Evolutionary conservation across 495 filamentous ascomycete species (phyloP).

Genomic region (Terfezia claveryi): DNA sequence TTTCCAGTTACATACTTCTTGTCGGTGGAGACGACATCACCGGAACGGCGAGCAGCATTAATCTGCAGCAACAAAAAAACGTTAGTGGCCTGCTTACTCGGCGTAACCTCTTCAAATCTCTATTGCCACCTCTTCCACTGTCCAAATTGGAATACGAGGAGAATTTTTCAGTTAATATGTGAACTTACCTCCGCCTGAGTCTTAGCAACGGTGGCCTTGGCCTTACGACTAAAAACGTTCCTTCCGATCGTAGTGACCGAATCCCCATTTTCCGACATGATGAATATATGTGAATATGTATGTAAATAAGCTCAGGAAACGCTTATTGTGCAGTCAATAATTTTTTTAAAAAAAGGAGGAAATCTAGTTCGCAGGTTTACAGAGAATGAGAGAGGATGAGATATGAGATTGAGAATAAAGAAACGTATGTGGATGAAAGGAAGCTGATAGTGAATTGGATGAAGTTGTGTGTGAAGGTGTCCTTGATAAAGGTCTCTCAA

Average conservation of each 20-base stretch:
- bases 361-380: neutral
- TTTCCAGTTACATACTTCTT: slow-evolving; percentile 43
- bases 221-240: slow-evolving; percentile 29
- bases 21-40: slow-evolving; percentile 59
- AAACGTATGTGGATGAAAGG: too few relatives aligned
- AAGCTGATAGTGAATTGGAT: too few relatives aligned
- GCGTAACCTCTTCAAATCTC: too few relatives aligned
- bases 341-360: neutral
- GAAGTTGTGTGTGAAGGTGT: too few relatives aligned
- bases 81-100: neutral
- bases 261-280: slow-evolving; percentile 61
- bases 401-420: too few relatives aligned
- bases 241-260: slow-evolving; percentile 85
- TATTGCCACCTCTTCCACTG: too few relatives aligned
- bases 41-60: slow-evolving; percentile 72
- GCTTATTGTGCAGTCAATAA: neutral
- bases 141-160: too few relatives aligned
- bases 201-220: slow-evolving; percentile 67
- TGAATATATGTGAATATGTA: slow-evolving; percentile 5
- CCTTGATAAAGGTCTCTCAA: too few relatives aligned
- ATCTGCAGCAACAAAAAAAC: slow-evolving; percentile 18
- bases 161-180: too few relatives aligned
- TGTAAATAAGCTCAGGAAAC: neutral
- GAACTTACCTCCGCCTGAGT: slow-evolving; percentile 41
- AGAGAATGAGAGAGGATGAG: too few relatives aligned